phyloP scores from a whole-genome alignment of 495 filamentous ascomycete genomes.

The Friedmanniomyces simplex region DNA sequence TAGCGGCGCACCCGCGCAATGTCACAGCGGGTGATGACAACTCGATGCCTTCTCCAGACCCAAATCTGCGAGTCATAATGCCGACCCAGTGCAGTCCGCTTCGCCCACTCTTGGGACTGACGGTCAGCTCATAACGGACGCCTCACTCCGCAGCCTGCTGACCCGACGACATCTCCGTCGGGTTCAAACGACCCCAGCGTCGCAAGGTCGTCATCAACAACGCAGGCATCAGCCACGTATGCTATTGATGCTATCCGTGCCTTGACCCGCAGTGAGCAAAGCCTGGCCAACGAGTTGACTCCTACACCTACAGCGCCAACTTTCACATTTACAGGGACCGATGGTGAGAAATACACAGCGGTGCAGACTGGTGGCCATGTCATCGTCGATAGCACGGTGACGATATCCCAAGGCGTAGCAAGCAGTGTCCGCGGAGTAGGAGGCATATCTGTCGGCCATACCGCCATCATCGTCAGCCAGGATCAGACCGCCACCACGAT shows the following conservation, averaged over 20 bases:
- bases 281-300: neutral
- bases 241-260: neutral
- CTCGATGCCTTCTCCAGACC: too few species aligned
- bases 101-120: too few species aligned
- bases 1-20: too few species aligned
- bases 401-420: neutral
- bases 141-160: too few species aligned
- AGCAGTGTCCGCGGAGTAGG: neutral
- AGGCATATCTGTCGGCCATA: neutral
- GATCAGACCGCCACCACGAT: neutral
- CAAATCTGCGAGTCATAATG: too few species aligned
- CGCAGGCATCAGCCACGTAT: neutral
- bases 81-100: too few species aligned
- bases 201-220: neutral
- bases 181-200: too few species aligned
- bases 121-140: too few species aligned
- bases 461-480: neutral
- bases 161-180: too few species aligned
- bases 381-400: neutral
- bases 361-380: neutral
- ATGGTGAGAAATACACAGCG: neutral
- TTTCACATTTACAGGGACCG: neutral
- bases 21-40: too few species aligned
- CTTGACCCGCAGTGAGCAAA: neutral
- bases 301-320: neutral